These are phyloP conservation scores for Wickerhamiella galacta DNA, from an alignment of 805 yeast species.

Conservation along the genomic window DNA sequence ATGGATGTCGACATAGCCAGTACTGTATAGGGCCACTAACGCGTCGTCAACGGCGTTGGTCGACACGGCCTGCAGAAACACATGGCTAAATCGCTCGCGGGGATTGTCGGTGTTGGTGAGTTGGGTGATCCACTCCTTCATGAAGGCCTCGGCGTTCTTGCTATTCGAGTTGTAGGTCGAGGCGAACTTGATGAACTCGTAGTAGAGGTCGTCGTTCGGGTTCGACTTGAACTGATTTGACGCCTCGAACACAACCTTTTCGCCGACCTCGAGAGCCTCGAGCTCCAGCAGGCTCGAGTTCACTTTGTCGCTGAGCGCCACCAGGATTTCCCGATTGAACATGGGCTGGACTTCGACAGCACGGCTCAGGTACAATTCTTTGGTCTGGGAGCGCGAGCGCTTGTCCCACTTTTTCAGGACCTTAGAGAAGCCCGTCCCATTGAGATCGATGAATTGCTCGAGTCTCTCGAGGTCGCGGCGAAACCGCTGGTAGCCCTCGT, in stretches of 20 bases:
- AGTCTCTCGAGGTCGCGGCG: slow-evolving; percentile 75
- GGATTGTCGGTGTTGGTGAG: slow-evolving; percentile 27
- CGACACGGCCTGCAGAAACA: slow-evolving; percentile 53
- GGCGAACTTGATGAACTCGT: slow-evolving; percentile 38
- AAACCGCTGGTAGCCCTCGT: slow-evolving; percentile 77
- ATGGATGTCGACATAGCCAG: slow-evolving; percentile 40
- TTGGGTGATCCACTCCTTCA: slow-evolving; percentile 31
- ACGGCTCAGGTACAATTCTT: slow-evolving; percentile 76
- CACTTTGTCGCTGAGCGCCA: slow-evolving; percentile 59
- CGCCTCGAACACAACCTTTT: slow-evolving; percentile 20
- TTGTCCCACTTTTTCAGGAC: slow-evolving; percentile 97
- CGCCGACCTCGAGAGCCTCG: slow-evolving; percentile 50
- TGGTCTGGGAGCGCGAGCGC: slow-evolving; percentile 83
- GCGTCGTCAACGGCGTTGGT: slow-evolving; percentile 49
- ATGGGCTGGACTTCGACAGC: slow-evolving; percentile 96
- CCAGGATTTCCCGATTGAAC: slow-evolving; percentile 76
- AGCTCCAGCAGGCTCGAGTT: slow-evolving; percentile 41
- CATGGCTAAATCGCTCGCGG: slow-evolving; percentile 39
- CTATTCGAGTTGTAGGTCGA: slow-evolving; percentile 18
- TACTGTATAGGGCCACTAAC: slow-evolving; percentile 31
- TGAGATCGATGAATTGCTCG: slow-evolving; percentile 86
- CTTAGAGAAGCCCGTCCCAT: slow-evolving; percentile 90
- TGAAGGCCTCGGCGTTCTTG: slow-evolving; percentile 24
- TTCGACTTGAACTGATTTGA: slow-evolving; percentile 6
- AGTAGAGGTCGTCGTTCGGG: slow-evolving; percentile 42